Evolutionary conservation across 1,284 basidiomycete genomes (phyloP).

Genomic region (Meripilus lineatus): DNA sequence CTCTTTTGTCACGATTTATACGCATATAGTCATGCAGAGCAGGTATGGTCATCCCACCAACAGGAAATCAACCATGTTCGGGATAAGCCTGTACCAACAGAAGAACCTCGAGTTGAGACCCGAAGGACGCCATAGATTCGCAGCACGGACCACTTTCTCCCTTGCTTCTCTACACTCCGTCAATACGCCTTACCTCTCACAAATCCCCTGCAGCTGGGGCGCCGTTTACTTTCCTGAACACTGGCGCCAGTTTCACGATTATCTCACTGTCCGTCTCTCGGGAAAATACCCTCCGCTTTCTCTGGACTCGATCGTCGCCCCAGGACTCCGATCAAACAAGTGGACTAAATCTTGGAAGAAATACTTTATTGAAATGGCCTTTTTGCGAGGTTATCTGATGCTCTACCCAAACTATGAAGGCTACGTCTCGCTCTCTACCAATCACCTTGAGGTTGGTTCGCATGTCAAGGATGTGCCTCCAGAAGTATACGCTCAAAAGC

Average conservation of each 20-base stretch:
- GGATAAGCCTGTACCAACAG: conserved; percentile 80
- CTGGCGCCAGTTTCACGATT: conserved; percentile 80
- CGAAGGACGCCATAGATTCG: conserved; percentile 63
- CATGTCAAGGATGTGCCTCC: conserved; percentile 61
- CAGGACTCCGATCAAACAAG: conserved; percentile 68
- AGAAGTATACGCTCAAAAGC: conserved; percentile 50
- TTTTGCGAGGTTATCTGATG: conserved; percentile 78
- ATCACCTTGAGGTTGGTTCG: conserved; percentile 77
- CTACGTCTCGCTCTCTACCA: conserved; percentile 74
- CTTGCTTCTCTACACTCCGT: conserved; percentile 33
- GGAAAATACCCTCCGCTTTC: conserved; percentile 32
- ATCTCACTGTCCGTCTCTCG: conserved; percentile 63
- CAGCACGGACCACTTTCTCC: conserved; percentile 56
- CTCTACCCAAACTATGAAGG: conserved; percentile 67
- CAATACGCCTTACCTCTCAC: conserved; percentile 72
- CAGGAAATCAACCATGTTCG: conserved; percentile 44
- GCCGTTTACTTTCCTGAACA: conserved; percentile 83
- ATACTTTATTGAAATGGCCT: conserved; percentile 81
- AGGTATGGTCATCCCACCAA: neutral
- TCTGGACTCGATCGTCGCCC: conserved; percentile 51
- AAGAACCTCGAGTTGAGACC: conserved; percentile 71
- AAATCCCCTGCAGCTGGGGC: conserved; percentile 88
- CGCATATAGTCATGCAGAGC: neutral
- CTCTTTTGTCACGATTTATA: neutral
- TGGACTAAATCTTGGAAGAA: conserved; percentile 85